These are phyloP conservation scores for Venturia nashicola DNA, from an alignment of 2,329 filamentous ascomycete genomes.

Conservation along the genomic window DNA sequence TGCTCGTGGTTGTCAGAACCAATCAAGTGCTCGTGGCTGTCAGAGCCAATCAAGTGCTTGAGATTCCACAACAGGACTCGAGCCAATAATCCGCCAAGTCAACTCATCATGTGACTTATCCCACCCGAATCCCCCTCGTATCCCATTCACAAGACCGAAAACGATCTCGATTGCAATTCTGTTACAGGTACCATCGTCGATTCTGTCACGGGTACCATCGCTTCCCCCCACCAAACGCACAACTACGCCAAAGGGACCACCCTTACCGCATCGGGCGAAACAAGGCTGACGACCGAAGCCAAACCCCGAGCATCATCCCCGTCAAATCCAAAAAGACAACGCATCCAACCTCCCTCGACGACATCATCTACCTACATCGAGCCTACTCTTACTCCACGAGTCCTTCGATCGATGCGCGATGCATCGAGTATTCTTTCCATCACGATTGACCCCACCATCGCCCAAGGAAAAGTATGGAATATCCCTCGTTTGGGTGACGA, in stretches of 20 bases:
- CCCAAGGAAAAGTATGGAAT: neutral
- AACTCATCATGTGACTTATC: neutral
- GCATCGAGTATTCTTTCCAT: neutral
- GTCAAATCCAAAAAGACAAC: neutral
- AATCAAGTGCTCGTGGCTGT: too few species aligned
- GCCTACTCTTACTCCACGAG: neutral
- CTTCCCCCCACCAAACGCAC: neutral
- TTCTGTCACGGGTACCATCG: neutral
- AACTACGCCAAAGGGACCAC: neutral
- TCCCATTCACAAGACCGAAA: neutral
- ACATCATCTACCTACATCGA: neutral
- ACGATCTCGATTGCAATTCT: neutral
- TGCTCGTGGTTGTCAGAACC: too few species aligned
- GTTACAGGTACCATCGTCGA: too few species aligned
- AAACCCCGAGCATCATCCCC: neutral
- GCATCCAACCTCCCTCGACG: neutral
- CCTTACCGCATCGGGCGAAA: neutral
- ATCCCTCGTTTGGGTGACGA: neutral
- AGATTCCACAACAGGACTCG: too few species aligned
- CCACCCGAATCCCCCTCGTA: neutral
- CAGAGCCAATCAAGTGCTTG: too few species aligned
- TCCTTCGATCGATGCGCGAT: neutral
- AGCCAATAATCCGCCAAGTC: neutral
- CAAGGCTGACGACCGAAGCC: neutral
- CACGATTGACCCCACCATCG: neutral